Conservation (phyloP, 2,329 filamentous ascomycete genomes). For the Nothopassalora personata region DNA sequence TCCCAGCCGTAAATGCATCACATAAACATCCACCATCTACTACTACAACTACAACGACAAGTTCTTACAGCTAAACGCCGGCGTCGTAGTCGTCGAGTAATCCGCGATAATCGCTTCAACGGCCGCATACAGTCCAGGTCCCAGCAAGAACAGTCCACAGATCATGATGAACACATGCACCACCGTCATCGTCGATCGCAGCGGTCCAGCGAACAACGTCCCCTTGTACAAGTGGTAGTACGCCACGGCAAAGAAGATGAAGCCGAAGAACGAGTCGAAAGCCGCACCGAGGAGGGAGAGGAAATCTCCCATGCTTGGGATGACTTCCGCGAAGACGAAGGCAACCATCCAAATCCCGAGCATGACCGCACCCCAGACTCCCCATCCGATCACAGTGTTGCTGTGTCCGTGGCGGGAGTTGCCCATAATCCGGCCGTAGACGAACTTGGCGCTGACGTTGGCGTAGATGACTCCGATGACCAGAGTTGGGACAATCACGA, state of each 20-base stretch:
- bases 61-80: conserved; percentile 49
- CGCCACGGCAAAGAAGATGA: conserved; percentile 48
- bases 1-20: neutral
- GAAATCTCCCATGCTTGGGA: conserved; percentile 49
- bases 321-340: conserved; percentile 46
- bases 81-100: conserved; percentile 41
- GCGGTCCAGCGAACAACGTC: conserved; percentile 35
- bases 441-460: conserved; percentile 46
- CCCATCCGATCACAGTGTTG: conserved; percentile 46
- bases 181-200: conserved; percentile 40
- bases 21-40: conserved; percentile 23
- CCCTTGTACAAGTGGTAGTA: conserved; percentile 44
- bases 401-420: conserved; percentile 42
- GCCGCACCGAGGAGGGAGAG: conserved; percentile 45
- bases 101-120: conserved; percentile 50
- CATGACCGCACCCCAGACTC: conserved; percentile 42
- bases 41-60: conserved; percentile 37
- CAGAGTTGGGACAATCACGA: conserved; percentile 48
- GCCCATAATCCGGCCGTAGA: conserved; percentile 45
- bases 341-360: conserved; percentile 40
- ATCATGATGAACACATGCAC: conserved; percentile 44
- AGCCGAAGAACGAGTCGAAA: conserved; percentile 49
- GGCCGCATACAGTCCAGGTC: conserved; percentile 50
- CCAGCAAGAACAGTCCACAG: conserved; percentile 45
- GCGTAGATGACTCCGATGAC: conserved; percentile 49